Percentiles rank a stretch among this genome's conserved stretches.
These are phyloP conservation scores for maize (Zea mays) DNA, from an alignment of 176 grass and related monocot genomes.

Conservation along the genomic window DNA sequence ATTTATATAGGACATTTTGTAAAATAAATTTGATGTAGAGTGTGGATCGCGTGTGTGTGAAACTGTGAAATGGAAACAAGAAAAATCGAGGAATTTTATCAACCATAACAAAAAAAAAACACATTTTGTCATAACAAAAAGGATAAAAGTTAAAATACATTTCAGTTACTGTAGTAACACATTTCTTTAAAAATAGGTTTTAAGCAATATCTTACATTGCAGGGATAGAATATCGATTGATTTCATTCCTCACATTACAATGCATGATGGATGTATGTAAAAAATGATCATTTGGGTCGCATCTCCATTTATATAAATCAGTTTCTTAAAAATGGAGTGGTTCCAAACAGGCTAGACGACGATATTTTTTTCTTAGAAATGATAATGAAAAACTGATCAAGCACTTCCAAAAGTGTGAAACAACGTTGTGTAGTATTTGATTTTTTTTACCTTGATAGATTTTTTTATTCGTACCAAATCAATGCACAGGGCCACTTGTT, in stretches of 20 bases:
- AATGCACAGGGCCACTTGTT: neutral
- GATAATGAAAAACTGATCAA: neutral
- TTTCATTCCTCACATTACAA: no score
- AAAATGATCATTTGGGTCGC: no score
- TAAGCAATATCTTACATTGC: neutral
- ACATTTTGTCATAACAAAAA: neutral
- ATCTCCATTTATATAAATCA: no score
- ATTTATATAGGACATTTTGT: constrained; percentile 17
- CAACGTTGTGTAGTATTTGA: neutral
- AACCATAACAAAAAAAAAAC: neutral
- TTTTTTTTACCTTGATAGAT: neutral
- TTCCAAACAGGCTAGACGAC: neutral
- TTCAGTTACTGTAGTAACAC: neutral
- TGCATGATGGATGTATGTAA: no score
- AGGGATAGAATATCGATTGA: neutral
- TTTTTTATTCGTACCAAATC: neutral
- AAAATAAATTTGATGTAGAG: neutral
- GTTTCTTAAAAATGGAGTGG: no score
- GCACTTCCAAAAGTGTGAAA: neutral
- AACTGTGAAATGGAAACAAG: neutral
- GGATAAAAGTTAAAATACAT: neutral
- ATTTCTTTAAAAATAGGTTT: neutral
- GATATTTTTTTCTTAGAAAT: neutral
- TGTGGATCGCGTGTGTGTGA: constrained; percentile 8
- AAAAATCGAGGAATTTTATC: neutral